Evolutionary conservation across 1,284 basidiomycete species (phyloP).

Genomic region (Somion occarium): DNA sequence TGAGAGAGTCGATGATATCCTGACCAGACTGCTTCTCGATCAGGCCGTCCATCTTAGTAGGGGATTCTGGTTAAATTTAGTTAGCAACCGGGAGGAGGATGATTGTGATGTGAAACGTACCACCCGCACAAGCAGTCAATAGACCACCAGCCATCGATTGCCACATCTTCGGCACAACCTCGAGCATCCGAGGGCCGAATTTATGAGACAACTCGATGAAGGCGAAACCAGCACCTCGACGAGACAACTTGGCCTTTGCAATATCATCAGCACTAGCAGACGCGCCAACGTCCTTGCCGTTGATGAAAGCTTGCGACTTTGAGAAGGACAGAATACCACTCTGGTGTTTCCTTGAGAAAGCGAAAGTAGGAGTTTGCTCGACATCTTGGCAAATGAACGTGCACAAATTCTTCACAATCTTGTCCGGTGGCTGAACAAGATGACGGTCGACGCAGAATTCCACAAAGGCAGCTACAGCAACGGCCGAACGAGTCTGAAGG

Average conservation of each 20-base stretch:
- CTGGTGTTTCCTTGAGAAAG: constrained; percentile 50
- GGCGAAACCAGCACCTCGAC: constrained; percentile 82
- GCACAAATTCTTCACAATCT: constrained; percentile 97
- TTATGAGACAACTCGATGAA: constrained; percentile 74
- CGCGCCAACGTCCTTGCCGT: constrained; percentile 42
- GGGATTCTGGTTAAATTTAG: constrained; percentile 37
- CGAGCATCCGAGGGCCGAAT: constrained; percentile 76
- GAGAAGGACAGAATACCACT: constrained; percentile 82
- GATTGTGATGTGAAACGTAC: constrained; percentile 34
- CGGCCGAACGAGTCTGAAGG: constrained; percentile 87
- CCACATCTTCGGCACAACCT: constrained; percentile 89
- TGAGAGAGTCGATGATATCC: constrained; percentile 90
- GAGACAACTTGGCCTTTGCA: constrained; percentile 55
- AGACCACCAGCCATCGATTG: constrained; percentile 84
- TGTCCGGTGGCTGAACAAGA: constrained; percentile 69
- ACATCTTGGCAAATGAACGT: constrained; percentile 95
- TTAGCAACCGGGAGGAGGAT: constrained; percentile 8
- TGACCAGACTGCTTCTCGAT: constrained; percentile 80
- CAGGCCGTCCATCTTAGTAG: constrained; percentile 51
- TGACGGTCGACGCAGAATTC: constrained; percentile 76
- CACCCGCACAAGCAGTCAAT: constrained; percentile 60
- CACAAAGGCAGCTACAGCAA: constrained; percentile 84
- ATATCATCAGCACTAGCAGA: constrained; percentile 38
- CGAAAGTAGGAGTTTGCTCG: constrained; percentile 87
- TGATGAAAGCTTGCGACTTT: constrained; percentile 29